Conservation (phyloP, 2,329 filamentous ascomycete genomes). For the Fusarium brevicatenulatum region DNA sequence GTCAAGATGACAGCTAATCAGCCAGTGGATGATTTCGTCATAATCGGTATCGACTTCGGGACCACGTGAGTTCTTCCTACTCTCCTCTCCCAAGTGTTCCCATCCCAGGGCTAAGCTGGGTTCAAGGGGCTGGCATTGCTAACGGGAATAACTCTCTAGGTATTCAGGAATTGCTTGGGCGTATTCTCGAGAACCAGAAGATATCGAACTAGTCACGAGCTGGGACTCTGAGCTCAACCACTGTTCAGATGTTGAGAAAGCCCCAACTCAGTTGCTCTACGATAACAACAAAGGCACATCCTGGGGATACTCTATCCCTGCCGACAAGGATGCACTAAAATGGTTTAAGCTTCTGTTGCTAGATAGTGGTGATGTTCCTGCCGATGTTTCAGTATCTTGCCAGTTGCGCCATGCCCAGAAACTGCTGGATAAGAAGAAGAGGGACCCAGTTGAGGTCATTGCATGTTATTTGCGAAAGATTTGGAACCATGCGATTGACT, state of each 20-base stretch:
- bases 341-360: conserved; percentile 58
- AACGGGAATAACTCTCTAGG: conserved; percentile 29
- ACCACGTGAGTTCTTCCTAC: conserved; percentile 51
- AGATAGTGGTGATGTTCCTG: conserved; percentile 44
- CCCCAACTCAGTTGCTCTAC: conserved; percentile 44
- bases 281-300: fast-evolving
- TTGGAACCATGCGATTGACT: conserved; percentile 46
- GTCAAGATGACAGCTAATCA: neutral
- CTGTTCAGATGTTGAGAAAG: conserved; percentile 48
- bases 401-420: conserved; percentile 19
- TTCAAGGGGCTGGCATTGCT: fast-evolving
- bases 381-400: too few relatives aligned
- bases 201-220: conserved; percentile 46
- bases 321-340: conserved; percentile 35
- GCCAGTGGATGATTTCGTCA: conserved; percentile 36
- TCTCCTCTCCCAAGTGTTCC: too few relatives aligned
- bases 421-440: conserved; percentile 9
- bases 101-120: too few relatives aligned
- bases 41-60: conserved; percentile 59
- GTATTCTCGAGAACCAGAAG: conserved; percentile 39
- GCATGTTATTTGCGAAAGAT: conserved; percentile 47
- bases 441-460: conserved; percentile 44
- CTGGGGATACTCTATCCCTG: conserved; percentile 50
- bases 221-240: conserved; percentile 41
- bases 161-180: conserved; percentile 56